Percentiles rank a stretch among this genome's conserved stretches.
Conservation (phyloP, 371 early-diverging fungal genomes). For the Lichtheimia hyalospora region DNA sequence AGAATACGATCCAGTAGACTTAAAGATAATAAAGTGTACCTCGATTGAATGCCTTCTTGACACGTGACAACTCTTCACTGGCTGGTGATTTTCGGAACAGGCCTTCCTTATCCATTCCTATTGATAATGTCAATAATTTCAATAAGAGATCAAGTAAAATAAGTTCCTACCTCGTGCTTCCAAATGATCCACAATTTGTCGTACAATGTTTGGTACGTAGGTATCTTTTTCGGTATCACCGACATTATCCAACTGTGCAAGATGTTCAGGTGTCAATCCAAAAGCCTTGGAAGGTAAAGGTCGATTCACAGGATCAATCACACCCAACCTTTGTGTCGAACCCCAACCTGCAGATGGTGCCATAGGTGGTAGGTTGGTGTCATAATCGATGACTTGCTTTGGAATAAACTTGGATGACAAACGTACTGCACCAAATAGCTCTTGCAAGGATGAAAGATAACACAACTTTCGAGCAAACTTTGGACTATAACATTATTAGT, state of each 20-base stretch:
- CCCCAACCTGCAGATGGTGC: conserved; percentile 1
- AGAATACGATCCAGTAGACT: neutral
- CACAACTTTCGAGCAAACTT: conserved; percentile 90
- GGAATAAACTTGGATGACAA: conserved; percentile 79
- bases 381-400: conserved; percentile 72
- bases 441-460: conserved; percentile 73
- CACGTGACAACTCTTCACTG: conserved; percentile 48
- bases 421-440: conserved; percentile 68
- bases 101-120: conserved; percentile 83
- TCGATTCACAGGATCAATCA: neutral
- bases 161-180: conserved; percentile 25
- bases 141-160: neutral
- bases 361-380: conserved; percentile 16
- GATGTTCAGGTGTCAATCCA: conserved; percentile 33
- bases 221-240: conserved; percentile 10
- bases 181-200: conserved; percentile 31
- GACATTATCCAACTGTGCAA: conserved; percentile 24
- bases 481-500: conserved; percentile 57
- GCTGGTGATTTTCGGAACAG: conserved; percentile 87
- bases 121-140: neutral
- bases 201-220: conserved; percentile 36
- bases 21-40: conserved; percentile 27
- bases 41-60: conserved; percentile 70
- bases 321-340: neutral
- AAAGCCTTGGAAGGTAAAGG: conserved; percentile 35